Evolutionary conservation across 73 alveolate species (phyloP), one percentile per base, ranked within the genome.

Genomic region (Durusdinium trenchii): DNA sequence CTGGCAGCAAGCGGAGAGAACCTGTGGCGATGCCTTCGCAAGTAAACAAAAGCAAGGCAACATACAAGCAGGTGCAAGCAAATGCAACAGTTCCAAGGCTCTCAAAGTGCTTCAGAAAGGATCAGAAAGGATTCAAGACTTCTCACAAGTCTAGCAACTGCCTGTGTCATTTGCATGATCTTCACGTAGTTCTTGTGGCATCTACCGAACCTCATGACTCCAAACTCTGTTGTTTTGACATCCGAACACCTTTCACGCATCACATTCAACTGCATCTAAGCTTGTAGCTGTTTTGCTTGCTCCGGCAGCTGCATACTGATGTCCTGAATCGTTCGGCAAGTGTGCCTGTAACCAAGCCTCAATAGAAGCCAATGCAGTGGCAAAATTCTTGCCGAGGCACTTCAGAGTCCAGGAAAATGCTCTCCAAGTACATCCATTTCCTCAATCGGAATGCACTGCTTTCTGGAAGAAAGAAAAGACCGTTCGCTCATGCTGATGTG

Each of bases 381-480:
- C 76, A 62, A 6, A 40, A 62, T 40, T 26, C 40, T 62, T 5
- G 93, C 93, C 38, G 18, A 83, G 93, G 73, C 38, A 52, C 95
- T 57, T 99, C 99, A 96, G 99, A 98, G 48, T 99, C 99, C 57
- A 99, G 99, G 99, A 99, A 99, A 99, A 99, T 99, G 99, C 99
- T 99, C 99, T 99, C 99, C 94, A 99, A 99, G 99, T 99, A 99
- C 99, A 99, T 99, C 99, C 99, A 99, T 99, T 99, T 99, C 99
- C 99, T 99, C 90, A 99, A 99, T n/a, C 16, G 85, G 85, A 16
- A 23, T 32, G 51, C n/a, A 73, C 40, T 20, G 7, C 7, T 73
- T 84, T 36, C 45, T n/a, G 16, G 43, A 71, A 42, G n/a, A 60
- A 60, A 60, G 73, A 60, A 60, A 60, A 0, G 73, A 23, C 73